Conservation (phyloP, 179 eudicot genomes). For the Sideroxylon spinosum region DNA sequence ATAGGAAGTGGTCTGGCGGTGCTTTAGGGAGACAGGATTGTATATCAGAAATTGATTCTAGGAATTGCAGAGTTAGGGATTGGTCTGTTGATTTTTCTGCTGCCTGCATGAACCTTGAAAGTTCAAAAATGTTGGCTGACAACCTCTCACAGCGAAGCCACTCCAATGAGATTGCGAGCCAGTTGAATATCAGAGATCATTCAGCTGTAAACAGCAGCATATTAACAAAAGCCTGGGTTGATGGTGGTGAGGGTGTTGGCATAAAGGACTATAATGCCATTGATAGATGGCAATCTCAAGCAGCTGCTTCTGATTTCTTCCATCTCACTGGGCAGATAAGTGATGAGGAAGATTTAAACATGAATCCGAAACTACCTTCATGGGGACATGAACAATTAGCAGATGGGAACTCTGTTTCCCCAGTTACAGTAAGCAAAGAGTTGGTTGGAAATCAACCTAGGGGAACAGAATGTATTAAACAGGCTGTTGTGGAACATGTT, state of each 20-base stretch:
- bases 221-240: slow-evolving; percentile 96
- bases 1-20: slow-evolving; percentile 67
- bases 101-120: slow-evolving; percentile 69
- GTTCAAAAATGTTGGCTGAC: slow-evolving; percentile 58
- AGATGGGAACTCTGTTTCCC: slow-evolving; percentile 80
- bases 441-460: slow-evolving; percentile 54
- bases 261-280: slow-evolving; percentile 84
- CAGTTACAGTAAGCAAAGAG: slow-evolving; percentile 70
- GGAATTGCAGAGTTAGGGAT: slow-evolving; percentile 95
- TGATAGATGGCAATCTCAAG: slow-evolving; percentile 98
- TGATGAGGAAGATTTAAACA: slow-evolving; percentile 86
- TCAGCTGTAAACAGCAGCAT: slow-evolving; percentile 75
- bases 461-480: slow-evolving; percentile 73
- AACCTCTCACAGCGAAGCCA: slow-evolving; percentile 68
- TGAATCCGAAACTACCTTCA: slow-evolving; percentile 39
- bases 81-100: slow-evolving; percentile 97
- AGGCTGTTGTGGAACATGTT: slow-evolving; percentile 87
- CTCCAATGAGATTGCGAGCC: slow-evolving; percentile 70
- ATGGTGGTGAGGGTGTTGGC: slow-evolving; percentile 73
- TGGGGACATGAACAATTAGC: slow-evolving; percentile 40
- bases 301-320: slow-evolving; percentile 74
- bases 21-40: slow-evolving; percentile 74
- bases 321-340: slow-evolving; percentile 53
- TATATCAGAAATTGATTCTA: slow-evolving; percentile 84
- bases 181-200: slow-evolving; percentile 62